phyloP scores from a whole-genome alignment of 176 grass and related monocot species.

The Cymbopogon citratus region DNA sequence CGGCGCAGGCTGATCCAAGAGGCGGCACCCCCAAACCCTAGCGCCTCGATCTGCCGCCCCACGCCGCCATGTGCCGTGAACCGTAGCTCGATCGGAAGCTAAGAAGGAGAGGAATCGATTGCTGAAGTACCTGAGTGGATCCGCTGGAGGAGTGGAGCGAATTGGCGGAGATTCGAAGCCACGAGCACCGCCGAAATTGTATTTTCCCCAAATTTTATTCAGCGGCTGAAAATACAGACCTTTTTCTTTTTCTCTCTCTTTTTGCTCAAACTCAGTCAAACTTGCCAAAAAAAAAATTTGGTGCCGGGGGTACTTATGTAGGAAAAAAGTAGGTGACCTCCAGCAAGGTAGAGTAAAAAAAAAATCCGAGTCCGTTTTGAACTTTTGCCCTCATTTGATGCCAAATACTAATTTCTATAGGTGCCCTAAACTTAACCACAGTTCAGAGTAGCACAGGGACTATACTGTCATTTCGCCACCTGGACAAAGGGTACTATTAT shows the following conservation, averaged over 20 bases:
- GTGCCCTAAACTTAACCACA: conserved; percentile 26
- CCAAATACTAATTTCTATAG: conserved; percentile 22
- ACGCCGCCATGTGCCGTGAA: conserved; percentile 3
- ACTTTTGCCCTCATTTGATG: conserved; percentile 39
- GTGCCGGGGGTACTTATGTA: conserved; percentile 42
- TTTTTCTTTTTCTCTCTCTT: conserved; percentile 9
- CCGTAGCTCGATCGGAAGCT: conserved; percentile 26
- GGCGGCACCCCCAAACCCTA: conserved; percentile 31
- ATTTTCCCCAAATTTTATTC: conserved; percentile 30
- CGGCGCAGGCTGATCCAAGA: neutral
- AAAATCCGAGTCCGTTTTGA: conserved; percentile 34
- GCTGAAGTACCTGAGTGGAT: conserved; percentile 26
- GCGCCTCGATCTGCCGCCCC: conserved; percentile 20
- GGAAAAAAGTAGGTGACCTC: conserved; percentile 53
- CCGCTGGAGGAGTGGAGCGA: conserved; percentile 14
- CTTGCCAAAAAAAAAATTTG: conserved; percentile 27
- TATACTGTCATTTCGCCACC: neutral
- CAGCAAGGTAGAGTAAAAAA: conserved; percentile 29
- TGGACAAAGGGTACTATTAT: conserved; percentile 2
- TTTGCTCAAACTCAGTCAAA: conserved; percentile 40
- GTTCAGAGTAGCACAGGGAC: conserved; percentile 28
- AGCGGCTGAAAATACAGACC: conserved; percentile 20
- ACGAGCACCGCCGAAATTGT: conserved; percentile 25
- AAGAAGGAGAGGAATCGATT: conserved; percentile 33
- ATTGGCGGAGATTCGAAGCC: conserved; percentile 33